Base-by-base conservation (phyloP, 2,329 filamentous ascomycete species). In the Basipetospora sp. region DNA sequence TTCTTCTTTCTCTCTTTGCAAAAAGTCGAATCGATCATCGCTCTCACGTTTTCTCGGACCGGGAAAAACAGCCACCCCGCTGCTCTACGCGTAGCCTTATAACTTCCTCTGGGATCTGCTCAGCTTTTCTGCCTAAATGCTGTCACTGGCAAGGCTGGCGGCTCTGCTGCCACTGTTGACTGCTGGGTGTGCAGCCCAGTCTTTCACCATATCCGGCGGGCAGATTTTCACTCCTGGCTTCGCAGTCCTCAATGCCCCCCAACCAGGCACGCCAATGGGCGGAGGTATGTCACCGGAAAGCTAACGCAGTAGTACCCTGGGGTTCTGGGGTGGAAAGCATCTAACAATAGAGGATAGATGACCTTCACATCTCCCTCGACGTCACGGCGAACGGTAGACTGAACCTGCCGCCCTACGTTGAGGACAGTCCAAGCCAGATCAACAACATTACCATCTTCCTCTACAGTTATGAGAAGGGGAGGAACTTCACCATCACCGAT, bases 191-290 rank as follows among this genome's bases (percentile, higher is more conserved):
- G 42, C 47, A 8, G 59, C 59, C 5, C 49, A 56, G 30, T 59
- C 64, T 42, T 78, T 79, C 47, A 72, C 67, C 15, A 67, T 74
- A 36, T 56, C 71, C 16, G 71, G 71, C 45, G 77, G 77, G 13
- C 75, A 82, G 47, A 69, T 83, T 38, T 80, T 69, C 48, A 83
- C 77, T 0, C 77, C 77, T 1, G 77, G 78, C 0, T 66, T 82
- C 39, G 76, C 68, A 17, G 69, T 82, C 40, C 58, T 82, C 26
- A 69, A 81, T 53, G 66, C 77, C 22, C 74, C 74, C 10, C 74
- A 80, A 43, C 74, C 74, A 4, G 66, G 68, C 36, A 78, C 74
- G 9, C 74, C 75, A 1, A 51, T 77, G 26, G 75, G 75, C 43
- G 74, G 74, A 54, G 66, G 74, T 73, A 53, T 49, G 68, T 60